Base-by-base conservation (phyloP, 2,329 filamentous ascomycete species). In the Diaporthe citriasiana region DNA sequence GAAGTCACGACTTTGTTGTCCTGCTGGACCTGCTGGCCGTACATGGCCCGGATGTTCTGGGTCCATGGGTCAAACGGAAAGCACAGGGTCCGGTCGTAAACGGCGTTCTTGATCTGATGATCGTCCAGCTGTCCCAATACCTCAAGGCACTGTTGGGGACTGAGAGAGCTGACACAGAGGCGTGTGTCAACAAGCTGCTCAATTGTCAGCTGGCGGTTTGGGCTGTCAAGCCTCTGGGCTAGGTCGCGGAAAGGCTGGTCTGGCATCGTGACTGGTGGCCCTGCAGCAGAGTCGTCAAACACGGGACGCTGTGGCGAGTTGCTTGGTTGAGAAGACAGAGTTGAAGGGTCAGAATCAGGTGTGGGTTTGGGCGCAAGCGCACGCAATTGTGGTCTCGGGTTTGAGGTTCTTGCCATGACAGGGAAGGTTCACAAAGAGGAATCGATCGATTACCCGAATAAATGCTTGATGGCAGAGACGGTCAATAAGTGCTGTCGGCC, bases 191-290 rank as follows among this genome's bases (percentile, higher is more conserved):
- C 35, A 10, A 27, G 17, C 13, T 71, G 56, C 45, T 71, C 70
- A 3, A 45, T n/a, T 15, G 56, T 42, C 45, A 63, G 1, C 25
- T 19, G n/a, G 7, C 9, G 17, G 19, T 6, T 27, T 1, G 56
- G 45, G 40, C 35, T 30, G 35, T 63, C 47, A 25, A 4, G 10
- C n/a, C 56, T 51, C 45, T 53, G 17, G 45, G n/a, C 19, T 6
- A 71, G 33, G 10, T 6, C 27, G n/a, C 69, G 69, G 69, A 51
- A 71, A 10, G 69, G 55, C 9, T 71, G 15, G 45, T 71, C 55
- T 5, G 42, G 55, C 69, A 71, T 71, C n/a, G 69, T 71, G 55
- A 71, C 69, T 30, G 55, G 30, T 6, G 13, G 1, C 6, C 27
- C 45, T 30, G 55, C 42, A 3, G 19, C 22, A 17, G 9, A 33